Evolutionary conservation across 1,139 yeast species (phyloP), one percentile per base, ranked within the genome.

Genomic region (Pichia sp.): DNA sequence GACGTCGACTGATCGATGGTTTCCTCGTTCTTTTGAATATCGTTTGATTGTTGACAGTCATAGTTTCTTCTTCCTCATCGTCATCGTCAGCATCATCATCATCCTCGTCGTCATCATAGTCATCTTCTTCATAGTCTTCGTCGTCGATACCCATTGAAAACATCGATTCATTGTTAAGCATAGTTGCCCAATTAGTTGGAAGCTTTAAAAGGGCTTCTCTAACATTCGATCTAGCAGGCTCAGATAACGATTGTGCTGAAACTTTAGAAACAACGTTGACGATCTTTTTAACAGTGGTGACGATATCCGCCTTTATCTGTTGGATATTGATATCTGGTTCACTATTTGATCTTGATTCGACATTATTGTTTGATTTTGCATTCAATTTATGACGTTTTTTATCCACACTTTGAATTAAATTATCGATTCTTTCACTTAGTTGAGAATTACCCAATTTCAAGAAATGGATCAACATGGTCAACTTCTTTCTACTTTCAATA

Each of bases 211-310:
- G 76, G 34, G 86, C 84, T 54, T 84, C 88, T 39, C 97, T 77
- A 18, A 93, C 95, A 42, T 87, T 84, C 1, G 85, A 72, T 54
- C 96, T 78, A 5, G 96, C 95, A 1, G 96, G 96, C 60, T 86
- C 89, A 4, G 90, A 86, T 34, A 84, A 64, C 3, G 88, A 78
- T 50, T 74, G 77, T 0, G 89, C 88, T 0, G 88, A 87, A 58
- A 89, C 89, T 56, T 86, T 87, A 6, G 97, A 87, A 14, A 93
- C 85, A 35, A 93, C 80, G 38, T 83, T 81, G 37, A 91, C 90
- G 44, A 91, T 89, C 63, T 90, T 91, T 64, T 89, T 87, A 22
- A 93, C 91, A 0, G 97, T 93, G 4, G 86, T 77, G 9, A 91
- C 83, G 35, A 93, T 88, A 59, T 93, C 99, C 53, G 82, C 79